These are phyloP conservation scores for Fragaria iinumae DNA, from an alignment of 306 rosid species.

Conservation along the genomic window DNA sequence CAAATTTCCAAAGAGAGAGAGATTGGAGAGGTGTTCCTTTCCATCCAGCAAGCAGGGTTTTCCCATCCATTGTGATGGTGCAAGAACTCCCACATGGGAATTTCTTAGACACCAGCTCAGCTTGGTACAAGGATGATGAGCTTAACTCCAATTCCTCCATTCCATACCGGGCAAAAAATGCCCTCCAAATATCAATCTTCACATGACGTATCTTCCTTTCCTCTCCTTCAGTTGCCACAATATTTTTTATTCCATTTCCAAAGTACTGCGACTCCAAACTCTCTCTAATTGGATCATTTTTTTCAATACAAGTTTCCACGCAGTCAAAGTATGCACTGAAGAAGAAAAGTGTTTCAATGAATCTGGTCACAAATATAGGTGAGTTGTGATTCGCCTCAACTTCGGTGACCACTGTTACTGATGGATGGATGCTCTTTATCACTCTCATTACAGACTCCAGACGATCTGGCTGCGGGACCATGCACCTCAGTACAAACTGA, in stretches of 20 bases:
- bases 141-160: conserved; percentile 58
- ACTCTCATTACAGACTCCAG: conserved; percentile 52
- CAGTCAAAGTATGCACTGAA: conserved; percentile 57
- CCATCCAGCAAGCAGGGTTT: conserved; percentile 52
- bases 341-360: conserved; percentile 62
- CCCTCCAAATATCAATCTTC: conserved; percentile 69
- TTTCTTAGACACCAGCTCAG: conserved; percentile 39
- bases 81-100: conserved; percentile 42
- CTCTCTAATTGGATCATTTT: conserved; percentile 38
- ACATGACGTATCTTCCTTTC: conserved; percentile 50
- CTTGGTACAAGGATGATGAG: conserved; percentile 50
- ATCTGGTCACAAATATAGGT: conserved; percentile 51
- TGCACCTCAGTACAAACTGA: conserved; percentile 21
- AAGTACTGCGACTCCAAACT: conserved; percentile 42
- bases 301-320: conserved; percentile 41
- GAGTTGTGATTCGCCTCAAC: conserved; percentile 64
- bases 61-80: conserved; percentile 44
- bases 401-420: conserved; percentile 47
- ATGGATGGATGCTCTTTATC: conserved; percentile 39
- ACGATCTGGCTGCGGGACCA: conserved; percentile 39
- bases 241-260: conserved; percentile 46
- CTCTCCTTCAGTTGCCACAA: conserved; percentile 53
- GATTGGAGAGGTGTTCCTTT: conserved; percentile 64
- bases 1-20: conserved; percentile 64
- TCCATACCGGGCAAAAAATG: conserved; percentile 49